phyloP scores from a whole-genome alignment of 768 basidiomycete genomes.

The Lenzites betulinus region DNA sequence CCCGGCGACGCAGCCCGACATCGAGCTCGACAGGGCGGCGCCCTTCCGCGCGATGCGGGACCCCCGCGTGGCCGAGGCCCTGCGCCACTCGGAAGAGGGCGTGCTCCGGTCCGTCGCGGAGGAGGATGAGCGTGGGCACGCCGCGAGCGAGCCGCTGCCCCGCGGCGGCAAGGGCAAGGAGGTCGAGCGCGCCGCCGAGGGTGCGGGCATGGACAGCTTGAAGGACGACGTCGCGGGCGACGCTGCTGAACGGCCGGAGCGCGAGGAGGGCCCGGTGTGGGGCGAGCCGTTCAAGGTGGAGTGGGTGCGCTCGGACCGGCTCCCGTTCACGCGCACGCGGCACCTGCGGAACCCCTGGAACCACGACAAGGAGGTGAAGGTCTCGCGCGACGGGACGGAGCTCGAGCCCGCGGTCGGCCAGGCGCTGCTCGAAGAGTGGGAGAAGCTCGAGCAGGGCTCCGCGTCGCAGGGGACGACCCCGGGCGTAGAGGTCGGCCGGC shows the following conservation, averaged over 20 bases:
- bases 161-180: slow-evolving; percentile 15
- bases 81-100: slow-evolving; percentile 9
- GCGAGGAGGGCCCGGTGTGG: slow-evolving; percentile 47
- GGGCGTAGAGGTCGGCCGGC: slow-evolving; percentile 12
- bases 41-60: slow-evolving; percentile 40
- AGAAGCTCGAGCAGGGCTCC: slow-evolving; percentile 26
- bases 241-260: too few relatives aligned
- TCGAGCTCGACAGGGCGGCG: slow-evolving; percentile 44
- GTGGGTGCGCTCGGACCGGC: slow-evolving; percentile 71
- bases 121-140: slow-evolving; percentile 25
- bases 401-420: slow-evolving; percentile 79
- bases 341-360: slow-evolving; percentile 95
- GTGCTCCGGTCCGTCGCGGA: slow-evolving; percentile 25
- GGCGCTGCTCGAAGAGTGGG: slow-evolving; percentile 72
- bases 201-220: not conserved
- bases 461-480: slow-evolving; percentile 15
- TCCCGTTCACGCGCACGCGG: slow-evolving; percentile 76
- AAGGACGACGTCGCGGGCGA: not conserved
- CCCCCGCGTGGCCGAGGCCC: slow-evolving; percentile 6
- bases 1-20: slow-evolving; percentile 21
- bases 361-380: slow-evolving; percentile 76
- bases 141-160: not conserved
- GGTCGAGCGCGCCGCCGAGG: slow-evolving; percentile 23
- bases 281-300: slow-evolving; percentile 80
- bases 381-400: slow-evolving; percentile 90